Evolutionary conservation across 129 eudicot genomes (phyloP).

Genomic region (Oenanthe sinensis): DNA sequence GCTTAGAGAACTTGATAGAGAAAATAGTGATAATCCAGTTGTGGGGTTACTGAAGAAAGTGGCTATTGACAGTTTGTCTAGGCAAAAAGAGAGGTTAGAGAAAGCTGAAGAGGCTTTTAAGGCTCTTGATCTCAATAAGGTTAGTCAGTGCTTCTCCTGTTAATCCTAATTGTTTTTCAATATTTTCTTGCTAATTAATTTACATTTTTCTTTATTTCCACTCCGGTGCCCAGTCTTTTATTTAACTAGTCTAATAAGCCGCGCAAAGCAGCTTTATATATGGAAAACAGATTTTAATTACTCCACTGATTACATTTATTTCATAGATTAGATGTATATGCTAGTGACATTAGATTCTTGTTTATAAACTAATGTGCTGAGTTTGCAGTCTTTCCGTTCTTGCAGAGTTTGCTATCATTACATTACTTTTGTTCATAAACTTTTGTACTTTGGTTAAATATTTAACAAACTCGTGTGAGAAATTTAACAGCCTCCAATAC

Average conservation of each 20-base stretch:
- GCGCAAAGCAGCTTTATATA: neutral
- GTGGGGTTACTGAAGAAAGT: slow-evolving; percentile 39
- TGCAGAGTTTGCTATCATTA: no score
- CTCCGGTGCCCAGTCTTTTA: neutral
- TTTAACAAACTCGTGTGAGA: no score
- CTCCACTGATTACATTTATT: neutral
- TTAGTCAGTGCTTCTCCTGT: slow-evolving; percentile 7
- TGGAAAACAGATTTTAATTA: no score
- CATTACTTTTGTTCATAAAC: no score
- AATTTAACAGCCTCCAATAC: no score
- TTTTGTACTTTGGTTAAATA: no score
- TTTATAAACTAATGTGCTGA: no score
- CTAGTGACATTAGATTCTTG: no score
- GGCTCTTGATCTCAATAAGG: slow-evolving; percentile 99
- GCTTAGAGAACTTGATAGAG: slow-evolving; percentile 76
- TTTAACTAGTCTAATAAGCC: no score
- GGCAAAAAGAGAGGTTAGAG: slow-evolving; percentile 78
- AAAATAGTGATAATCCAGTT: slow-evolving; percentile 47
- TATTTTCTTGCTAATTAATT: no score
- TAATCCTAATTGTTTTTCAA: neutral
- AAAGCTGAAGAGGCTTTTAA: slow-evolving; percentile 72
- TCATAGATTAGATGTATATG: no score
- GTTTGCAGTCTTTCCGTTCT: no score
- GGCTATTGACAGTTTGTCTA: slow-evolving; percentile 49
- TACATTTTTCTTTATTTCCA: neutral